Evolutionary conservation across 2,329 filamentous ascomycete species (phyloP), one percentile per base, ranked within the genome.

Genomic region (Talaromyces piceae): DNA sequence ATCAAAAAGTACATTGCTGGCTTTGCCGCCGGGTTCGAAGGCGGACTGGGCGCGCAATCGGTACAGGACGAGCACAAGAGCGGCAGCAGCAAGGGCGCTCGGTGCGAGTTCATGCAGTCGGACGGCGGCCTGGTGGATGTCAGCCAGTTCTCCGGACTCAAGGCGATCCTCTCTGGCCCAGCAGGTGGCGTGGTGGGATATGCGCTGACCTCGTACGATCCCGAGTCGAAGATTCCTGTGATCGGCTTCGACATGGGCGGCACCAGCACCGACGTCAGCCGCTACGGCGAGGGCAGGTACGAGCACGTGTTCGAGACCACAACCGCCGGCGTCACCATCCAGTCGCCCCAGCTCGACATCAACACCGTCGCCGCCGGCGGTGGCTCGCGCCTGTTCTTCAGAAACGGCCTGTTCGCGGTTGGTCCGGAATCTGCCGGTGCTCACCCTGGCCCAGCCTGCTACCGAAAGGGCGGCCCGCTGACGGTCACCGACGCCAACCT

Each of bases 161-260:
- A 86, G 60, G 89, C 89, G 2, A 94, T 96, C 53, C 66, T 96
- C 2, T 94, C 88, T 0, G 91, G 91, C 0, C 91, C 91, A 1
- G 91, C 91, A n/a, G 91, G 90, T 27, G 91, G 91, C 37, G 91
- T 95, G 0, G 90, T 95, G 0, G 90, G 90, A 5, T 95, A 95
- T 66, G 89, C 90, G 13, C 80, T 90, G 22, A 95, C 90, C 0
- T 91, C 86, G 1, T 95, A 91, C 63, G 90, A 95, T 58, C 77
- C 83, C 0, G 74, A 84, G 52, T 91, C 86, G 0, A 86, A 82
- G 61, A 87, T 81, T 2, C 88, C 89, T 0, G 86, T 95, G 5
- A 94, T 95, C 61, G 90, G 90, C 0, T 95, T 95, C 62, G 90
- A 95, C 62, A 95, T 95, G 90, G 88, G 88, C 41, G 89, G 89